Conservation (phyloP, 2,329 filamentous ascomycete species). For the Aspergillus niger region DNA sequence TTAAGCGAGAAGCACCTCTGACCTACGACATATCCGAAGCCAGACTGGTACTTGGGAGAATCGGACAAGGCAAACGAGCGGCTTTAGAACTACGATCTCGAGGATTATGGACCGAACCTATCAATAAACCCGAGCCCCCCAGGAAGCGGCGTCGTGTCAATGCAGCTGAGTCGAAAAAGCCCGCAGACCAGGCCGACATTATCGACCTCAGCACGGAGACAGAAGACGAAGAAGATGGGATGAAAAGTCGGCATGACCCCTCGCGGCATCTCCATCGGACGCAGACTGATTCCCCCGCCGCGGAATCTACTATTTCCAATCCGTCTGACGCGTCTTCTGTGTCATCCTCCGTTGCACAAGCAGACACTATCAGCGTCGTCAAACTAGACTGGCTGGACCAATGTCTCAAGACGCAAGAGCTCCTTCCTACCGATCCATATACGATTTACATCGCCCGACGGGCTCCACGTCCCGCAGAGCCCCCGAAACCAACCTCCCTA, state of each 20-base stretch:
- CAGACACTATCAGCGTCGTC: conserved; percentile 51
- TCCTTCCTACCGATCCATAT: conserved; percentile 52
- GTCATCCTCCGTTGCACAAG: neutral
- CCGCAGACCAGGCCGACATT: conserved; percentile 14
- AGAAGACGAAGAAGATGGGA: conserved; percentile 30
- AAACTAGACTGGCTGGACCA: conserved; percentile 57
- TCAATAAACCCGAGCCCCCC: conserved; percentile 19
- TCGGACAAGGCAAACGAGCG: conserved; percentile 69
- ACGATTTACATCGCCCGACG: conserved; percentile 55
- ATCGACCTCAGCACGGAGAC: conserved; percentile 36
- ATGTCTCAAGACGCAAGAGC: conserved; percentile 45
- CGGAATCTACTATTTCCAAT: neutral
- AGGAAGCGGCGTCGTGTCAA: conserved; percentile 32
- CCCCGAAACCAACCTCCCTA: conserved; percentile 1
- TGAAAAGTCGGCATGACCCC: conserved; percentile 16
- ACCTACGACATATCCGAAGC: conserved; percentile 75
- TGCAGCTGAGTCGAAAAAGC: neutral
- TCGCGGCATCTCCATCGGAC: conserved; percentile 14
- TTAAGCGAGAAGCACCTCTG: conserved; percentile 56
- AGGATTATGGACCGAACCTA: conserved; percentile 56
- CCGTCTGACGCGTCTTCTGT: neutral
- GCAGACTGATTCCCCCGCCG: neutral
- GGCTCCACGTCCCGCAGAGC: conserved; percentile 20
- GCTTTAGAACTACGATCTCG: conserved; percentile 73
- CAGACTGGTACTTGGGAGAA: conserved; percentile 71